Base-by-base conservation (phyloP, 1,139 yeast genomes). In the Saccharomyces hybrid region DNA sequence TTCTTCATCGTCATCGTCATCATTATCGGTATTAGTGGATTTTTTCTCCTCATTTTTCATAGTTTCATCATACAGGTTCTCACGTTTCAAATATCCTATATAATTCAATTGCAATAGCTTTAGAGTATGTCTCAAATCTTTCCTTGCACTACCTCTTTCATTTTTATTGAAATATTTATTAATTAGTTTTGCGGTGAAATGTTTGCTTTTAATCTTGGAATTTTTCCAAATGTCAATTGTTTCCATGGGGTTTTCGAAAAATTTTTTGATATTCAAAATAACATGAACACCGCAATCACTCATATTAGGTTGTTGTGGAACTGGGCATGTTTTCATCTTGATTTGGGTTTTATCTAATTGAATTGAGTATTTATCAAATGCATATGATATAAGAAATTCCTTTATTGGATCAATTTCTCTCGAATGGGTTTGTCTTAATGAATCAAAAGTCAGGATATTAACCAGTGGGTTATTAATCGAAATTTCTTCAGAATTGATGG, bases 201-300 rank as follows among this genome's bases (percentile, higher is more conserved):
- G 42, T 42, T 54, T 65, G 54, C 61, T 67, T 55, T 59, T 60
- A 50, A 61, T 60, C 52, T 59, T 66, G 46, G 68, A 57, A 47
- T 61, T 63, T 55, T 73, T 70, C 88, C 90, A 84, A 11, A 80
- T 62, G 34, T 70, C 67, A 44, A 83, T 75, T 56, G 88, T 81
- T 47, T 67, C 73, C 0, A 67, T 66, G 0, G 84, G 82, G 50
- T 78, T 71, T 34, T 74, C 71, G 51, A 88, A 73, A 74, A 91
- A 86, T 61, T 79, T 80, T 57, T 80, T 78, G 25, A 88, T 80
- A 64, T 88, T 93, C 63, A 86, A 86, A 27, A 95, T 84, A 4
- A 93, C 87, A 72, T 88, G 97, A 23, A 95, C 82, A 1, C 99
- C 99, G 72, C 99, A 95, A 68, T 95, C 99, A 65, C 91, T 88